Evolutionary conservation across 2,329 filamentous ascomycete species (phyloP), one percentile per base, ranked within the genome.

Genomic region (Emmonsiellopsis sp.): DNA sequence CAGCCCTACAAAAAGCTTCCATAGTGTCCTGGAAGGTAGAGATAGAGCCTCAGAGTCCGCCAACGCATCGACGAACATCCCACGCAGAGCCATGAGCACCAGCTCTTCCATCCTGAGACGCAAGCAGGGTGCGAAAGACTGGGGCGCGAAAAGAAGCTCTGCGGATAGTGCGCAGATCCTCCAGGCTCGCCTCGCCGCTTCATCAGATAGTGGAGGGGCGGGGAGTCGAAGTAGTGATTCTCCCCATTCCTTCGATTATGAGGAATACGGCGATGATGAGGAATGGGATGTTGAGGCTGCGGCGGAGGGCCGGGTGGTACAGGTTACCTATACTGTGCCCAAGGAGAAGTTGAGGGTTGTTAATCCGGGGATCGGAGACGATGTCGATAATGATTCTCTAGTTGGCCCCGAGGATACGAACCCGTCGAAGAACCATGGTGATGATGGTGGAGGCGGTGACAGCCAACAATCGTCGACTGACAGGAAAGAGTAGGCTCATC

Each of bases 251-350:
- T 38, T 54, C 37, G 57, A 62, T 44, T 57, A 61, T 13, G 57
- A n/a, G n/a, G n/a, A 59, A 26, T 41, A 70, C n/a, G 65, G 65
- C 13, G 64, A 67, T 15, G 63, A 67, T 31, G 72, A 74, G 34
- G 85, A 89, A 52, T 88, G 86, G 86, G 87, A 90, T 61, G 81
- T 91, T 40, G 87, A 91, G 66, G 76, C 79, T 53, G 86, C 86
- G 2, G 80, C 86, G 1, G 84, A 89, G 70, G 80, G 80, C 55
- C 73, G 86, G 20, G 75, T 87, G 7, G 86, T 91, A 56, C 87
- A 91, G 68, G 81, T 89, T 64, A 93, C 95, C 81, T 97, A 95
- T 69, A 96, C 92, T 0, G 89, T 96, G 56, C 92, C 93, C 2
- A 89, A 86, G 67, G 86, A 92, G 69, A 82, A 83, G 61, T 71